These are phyloP conservation scores for Myriosclerotinia duriaeana DNA, from an alignment of 2,329 filamentous ascomycete genomes.

Conservation along the genomic window DNA sequence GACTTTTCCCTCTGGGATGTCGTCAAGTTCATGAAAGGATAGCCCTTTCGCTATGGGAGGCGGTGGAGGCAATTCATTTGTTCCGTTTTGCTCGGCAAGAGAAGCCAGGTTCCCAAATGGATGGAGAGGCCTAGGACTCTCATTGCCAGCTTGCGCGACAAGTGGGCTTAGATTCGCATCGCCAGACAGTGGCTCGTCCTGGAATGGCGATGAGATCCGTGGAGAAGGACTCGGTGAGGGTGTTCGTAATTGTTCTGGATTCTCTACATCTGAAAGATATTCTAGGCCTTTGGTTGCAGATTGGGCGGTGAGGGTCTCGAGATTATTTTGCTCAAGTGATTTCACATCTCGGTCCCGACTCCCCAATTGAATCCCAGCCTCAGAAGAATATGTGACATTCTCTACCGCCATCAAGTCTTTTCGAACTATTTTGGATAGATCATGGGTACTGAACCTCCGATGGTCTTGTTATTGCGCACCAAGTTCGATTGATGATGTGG, in stretches of 20 bases:
- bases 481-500: slow-evolving; percentile 2
- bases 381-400: slow-evolving; percentile 11
- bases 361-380: neutral
- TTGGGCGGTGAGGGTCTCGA: neutral
- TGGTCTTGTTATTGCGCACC: neutral
- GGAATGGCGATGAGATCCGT: neutral
- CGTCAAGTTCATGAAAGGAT: slow-evolving; percentile 34
- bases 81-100: neutral
- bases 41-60: slow-evolving; percentile 32
- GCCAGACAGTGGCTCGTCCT: neutral
- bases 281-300: neutral
- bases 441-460: neutral
- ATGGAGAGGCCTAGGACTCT: slow-evolving; percentile 27
- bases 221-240: slow-evolving; percentile 2
- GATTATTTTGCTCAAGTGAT: slow-evolving; percentile 12
- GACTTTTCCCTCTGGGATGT: slow-evolving; percentile 37
- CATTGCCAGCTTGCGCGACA: slow-evolving; percentile 25
- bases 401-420: slow-evolving; percentile 21
- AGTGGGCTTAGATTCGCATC: slow-evolving; percentile 7
- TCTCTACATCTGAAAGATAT: neutral
- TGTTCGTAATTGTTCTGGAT: neutral
- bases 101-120: neutral
- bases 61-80: slow-evolving; percentile 26
- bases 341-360: neutral
- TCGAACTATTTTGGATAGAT: neutral